Percentiles rank a stretch among this genome's conserved stretches.
phyloP scores from a whole-genome alignment of 305 asterid genomes.

The Fraxinus dipetala region DNA sequence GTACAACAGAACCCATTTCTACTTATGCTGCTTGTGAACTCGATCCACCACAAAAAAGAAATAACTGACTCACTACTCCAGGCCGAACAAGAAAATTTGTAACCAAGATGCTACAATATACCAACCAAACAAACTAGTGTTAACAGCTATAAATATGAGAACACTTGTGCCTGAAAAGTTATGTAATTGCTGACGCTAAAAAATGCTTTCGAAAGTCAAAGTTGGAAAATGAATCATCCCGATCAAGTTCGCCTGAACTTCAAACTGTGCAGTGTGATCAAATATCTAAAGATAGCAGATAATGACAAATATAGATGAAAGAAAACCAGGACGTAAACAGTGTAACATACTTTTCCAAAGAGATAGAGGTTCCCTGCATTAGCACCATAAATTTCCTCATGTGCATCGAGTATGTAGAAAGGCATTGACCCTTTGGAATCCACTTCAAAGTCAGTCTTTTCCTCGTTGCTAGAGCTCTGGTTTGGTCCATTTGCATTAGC shows the following conservation, averaged over 20 bases:
- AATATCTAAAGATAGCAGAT: slow-evolving; percentile 10
- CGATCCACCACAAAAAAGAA: not conserved
- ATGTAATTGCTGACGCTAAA: not conserved
- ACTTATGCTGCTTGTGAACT: not conserved
- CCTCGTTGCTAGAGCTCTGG: slow-evolving; percentile 42
- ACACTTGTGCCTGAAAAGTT: not conserved
- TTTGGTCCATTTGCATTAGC: slow-evolving; percentile 29
- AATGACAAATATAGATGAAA: slow-evolving; percentile 7
- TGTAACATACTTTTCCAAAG: slow-evolving; percentile 75
- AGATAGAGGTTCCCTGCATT: slow-evolving; percentile 81
- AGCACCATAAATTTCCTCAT: slow-evolving; percentile 77
- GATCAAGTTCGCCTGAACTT: not conserved
- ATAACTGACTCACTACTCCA: not conserved
- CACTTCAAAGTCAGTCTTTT: slow-evolving; percentile 59
- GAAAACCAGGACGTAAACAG: not conserved
- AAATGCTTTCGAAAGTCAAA: slow-evolving; percentile 3
- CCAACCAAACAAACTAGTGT: not conserved
- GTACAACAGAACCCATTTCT: not conserved
- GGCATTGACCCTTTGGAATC: slow-evolving; percentile 77
- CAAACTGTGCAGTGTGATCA: slow-evolving; percentile 5
- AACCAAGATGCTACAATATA: slow-evolving; percentile 4
- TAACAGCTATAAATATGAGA: not conserved
- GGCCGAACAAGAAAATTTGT: not conserved
- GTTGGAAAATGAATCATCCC: slow-evolving; percentile 15
- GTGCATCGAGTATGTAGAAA: slow-evolving; percentile 88